Base-by-base conservation (phyloP, 495 filamentous ascomycete species). In the Neohortaea acidophila region DNA sequence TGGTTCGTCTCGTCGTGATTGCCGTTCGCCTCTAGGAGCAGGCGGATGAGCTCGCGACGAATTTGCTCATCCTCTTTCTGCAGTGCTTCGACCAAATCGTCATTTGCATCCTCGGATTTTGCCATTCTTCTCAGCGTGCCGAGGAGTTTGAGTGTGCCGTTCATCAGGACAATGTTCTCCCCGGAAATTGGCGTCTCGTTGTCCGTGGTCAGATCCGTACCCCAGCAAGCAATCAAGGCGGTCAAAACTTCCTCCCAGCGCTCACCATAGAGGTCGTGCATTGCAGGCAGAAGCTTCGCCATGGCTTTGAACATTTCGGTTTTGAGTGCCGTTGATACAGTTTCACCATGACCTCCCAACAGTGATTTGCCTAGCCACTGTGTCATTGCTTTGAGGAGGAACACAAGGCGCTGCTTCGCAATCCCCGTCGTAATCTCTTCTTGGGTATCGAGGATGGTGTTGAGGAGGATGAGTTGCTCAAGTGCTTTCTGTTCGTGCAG, bases 51-150 rank as follows among this genome's bases (percentile, higher is more conserved):
- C 5, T 63, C 68, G 28, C 61, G 57, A 17, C 70, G 69, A 2
- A 75, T 60, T 0, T 52, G 50, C 9, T 55, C 45, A 13, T 64
- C 60, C 11, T 60, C 64, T 18, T 72, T 66, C 18, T 61, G 60
- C 62, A 84, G 73, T 3, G 70, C 71, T 46, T 97, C 86, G 7
- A 73, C 58, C 2, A 92, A 68, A 54, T 96, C 87, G 52, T 94
- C 86, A 51, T 94, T 94, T 14, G 73, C 59, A 4, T 82, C 77
- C 20, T 61, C 60, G 4, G 38, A 36, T 17, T 44, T 43, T 1
- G 60, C 56, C 5, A 78, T 54, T 10, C 60, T 65, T 42, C 69
- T 65, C 17, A 94, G 51, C 2, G 64, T 58, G 10, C 61, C 56
- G 39, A 80, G 73, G 0, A 99, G 67, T 51, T 77, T 77, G 38